Conservation (phyloP, 495 filamentous ascomycete species). For the Chaetomium fimeti region DNA sequence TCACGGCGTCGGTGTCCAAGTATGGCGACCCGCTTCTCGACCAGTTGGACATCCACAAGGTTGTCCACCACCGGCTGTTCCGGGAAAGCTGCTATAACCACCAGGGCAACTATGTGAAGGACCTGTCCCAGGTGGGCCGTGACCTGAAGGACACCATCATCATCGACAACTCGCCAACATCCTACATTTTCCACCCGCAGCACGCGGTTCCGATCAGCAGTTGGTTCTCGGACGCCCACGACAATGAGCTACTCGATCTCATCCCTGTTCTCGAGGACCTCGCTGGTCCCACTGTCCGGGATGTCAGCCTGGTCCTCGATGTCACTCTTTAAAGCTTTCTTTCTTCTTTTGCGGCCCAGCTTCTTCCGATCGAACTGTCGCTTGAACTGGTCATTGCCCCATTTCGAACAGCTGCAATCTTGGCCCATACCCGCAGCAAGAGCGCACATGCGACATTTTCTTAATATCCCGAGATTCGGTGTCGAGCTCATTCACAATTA, state of each 20-base stretch:
- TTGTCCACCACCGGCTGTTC: slow-evolving; percentile 95
- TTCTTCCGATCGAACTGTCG: slow-evolving; percentile 24
- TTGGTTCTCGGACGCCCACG: slow-evolving; percentile 99
- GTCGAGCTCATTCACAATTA: neutral
- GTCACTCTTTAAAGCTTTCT: slow-evolving; percentile 70
- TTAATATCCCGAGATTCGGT: slow-evolving; percentile 21
- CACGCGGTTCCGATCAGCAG: slow-evolving; percentile 99
- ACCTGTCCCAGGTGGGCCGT: slow-evolving; percentile 93
- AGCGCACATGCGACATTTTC: slow-evolving; percentile 29
- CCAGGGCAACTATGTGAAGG: slow-evolving; percentile 99
- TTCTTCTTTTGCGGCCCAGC: slow-evolving; percentile 31
- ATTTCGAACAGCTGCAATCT: slow-evolving; percentile 47
- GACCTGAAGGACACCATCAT: slow-evolving; percentile 98
- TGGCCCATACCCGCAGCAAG: neutral
- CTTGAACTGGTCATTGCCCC: slow-evolving; percentile 5
- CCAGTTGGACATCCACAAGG: slow-evolving; percentile 94
- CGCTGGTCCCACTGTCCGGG: slow-evolving; percentile 78
- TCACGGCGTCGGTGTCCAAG: slow-evolving; percentile 99
- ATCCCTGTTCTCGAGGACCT: slow-evolving; percentile 99
- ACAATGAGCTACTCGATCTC: slow-evolving; percentile 96
- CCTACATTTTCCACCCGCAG: slow-evolving; percentile 99
- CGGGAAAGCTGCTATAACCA: slow-evolving; percentile 99
- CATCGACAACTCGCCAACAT: slow-evolving; percentile 98
- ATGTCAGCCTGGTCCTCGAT: slow-evolving; percentile 97
- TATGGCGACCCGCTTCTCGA: slow-evolving; percentile 96